Conservation (phyloP, 345 rosid genomes). For the Fremontodendron californicum region DNA sequence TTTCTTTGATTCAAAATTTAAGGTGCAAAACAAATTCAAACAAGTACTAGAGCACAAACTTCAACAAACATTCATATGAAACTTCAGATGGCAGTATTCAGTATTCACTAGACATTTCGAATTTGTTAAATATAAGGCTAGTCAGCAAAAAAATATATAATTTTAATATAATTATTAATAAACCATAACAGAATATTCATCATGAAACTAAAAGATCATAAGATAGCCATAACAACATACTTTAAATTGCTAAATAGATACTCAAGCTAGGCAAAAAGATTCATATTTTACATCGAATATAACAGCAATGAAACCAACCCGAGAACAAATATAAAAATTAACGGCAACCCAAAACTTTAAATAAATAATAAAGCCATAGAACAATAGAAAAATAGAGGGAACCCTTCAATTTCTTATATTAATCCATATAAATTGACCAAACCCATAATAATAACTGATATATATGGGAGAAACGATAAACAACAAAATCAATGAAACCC, state of each 20-base stretch:
- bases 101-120: neutral
- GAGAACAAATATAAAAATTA: neutral
- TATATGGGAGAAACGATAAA: neutral
- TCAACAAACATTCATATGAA: neutral
- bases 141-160: neutral
- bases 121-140: neutral
- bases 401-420: conserved; percentile 10
- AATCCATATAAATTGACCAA: too few species aligned
- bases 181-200: neutral
- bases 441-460: neutral
- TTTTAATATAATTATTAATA: neutral
- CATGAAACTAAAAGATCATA: neutral
- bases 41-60: neutral
- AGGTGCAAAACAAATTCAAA: neutral
- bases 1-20: too few species aligned
- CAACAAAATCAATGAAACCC: neutral
- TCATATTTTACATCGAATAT: neutral
- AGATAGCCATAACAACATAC: neutral
- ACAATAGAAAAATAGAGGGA: neutral
- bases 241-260: neutral
- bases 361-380: neutral
- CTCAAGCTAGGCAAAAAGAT: neutral
- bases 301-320: neutral
- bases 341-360: neutral
- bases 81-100: neutral